phyloP scores from a whole-genome alignment of 768 basidiomycete species.

The Xanthoconium stramineum region DNA sequence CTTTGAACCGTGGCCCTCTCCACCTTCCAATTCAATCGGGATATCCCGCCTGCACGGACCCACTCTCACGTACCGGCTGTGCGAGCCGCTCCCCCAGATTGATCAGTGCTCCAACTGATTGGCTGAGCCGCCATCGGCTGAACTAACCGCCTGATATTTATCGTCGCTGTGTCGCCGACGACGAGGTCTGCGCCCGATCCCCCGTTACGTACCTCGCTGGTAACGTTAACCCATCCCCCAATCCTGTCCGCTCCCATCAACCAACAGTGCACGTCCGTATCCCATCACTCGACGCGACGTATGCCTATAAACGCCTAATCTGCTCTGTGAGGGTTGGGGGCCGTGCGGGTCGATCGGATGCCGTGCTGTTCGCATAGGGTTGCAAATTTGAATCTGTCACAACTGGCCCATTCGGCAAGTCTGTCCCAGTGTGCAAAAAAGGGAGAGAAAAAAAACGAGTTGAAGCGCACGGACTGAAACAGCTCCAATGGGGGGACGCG shows the following conservation, averaged over 20 bases:
- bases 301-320: conserved; percentile 13
- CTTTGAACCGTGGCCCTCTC: conserved; percentile 8
- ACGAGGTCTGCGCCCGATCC: background rate
- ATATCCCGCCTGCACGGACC: conserved; percentile 9
- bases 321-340: background rate
- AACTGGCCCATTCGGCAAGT: conserved; percentile 21
- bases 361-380: conserved; percentile 3
- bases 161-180: conserved; percentile 1
- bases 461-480: conserved; percentile 2
- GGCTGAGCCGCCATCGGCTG: conserved; percentile 6
- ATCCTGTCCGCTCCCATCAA: background rate
- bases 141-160: conserved; percentile 2
- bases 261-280: background rate
- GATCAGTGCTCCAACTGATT: conserved; percentile 18
- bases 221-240: conserved; percentile 12
- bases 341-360: conserved; percentile 13
- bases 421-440: conserved; percentile 1
- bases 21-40: conserved; percentile 28
- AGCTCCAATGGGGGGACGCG: background rate
- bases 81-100: background rate
- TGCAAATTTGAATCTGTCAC: conserved; percentile 1
- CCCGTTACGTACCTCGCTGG: background rate
- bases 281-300: conserved; percentile 5
- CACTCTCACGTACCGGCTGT: conserved; percentile 31
- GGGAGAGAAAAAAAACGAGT: background rate